Evolutionary conservation across 257 asterid species (phyloP), one percentile per base, ranked within the genome.

Genomic region (Anisodus tanguticus): DNA sequence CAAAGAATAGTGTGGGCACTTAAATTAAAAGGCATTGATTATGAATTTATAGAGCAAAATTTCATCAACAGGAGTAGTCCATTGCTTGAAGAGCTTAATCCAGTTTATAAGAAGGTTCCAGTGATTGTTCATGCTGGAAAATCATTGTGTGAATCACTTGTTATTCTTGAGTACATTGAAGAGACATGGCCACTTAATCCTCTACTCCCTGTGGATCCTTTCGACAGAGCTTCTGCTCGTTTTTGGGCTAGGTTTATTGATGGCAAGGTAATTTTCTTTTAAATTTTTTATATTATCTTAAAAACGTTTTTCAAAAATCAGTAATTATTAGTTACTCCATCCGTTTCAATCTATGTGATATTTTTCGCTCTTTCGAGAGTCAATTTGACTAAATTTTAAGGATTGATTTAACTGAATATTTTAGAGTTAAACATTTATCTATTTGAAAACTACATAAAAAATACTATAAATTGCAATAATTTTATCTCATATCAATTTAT

Each of bases 101-200:
- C 83, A 79, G 47, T 84, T 37, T 39, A 84, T 59, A 84, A 84
- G 49, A 84, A 84, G 41, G 45, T 84, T 2, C 83, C 86, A 4
- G 83, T 84, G 57, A 69, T 84, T 64, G 86, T 84, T 47, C 83
- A 78, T 78, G 47, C 10, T 51, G 84, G 86, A 53, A 84, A 64
- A 8, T 41, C 86, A 60, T 15, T 84, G 15, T 55, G 31, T 79
- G 86, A 84, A 63, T 84, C 86, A 51, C 78, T 63, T 49, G 83
- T 84, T 12, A 84, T 84, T 22, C 86, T 84, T 37, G 86, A 77
- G 41, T 84, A 77, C 43, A 63, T 84, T 45, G 86, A 84, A 53
- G 86, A 84, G 26, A 64, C 83, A 11, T 84, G 83, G 80, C 86
- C 86, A 31, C 1, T 5, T 62, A 62, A 53, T 63, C 83, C 83